A percentile compares a stretch with the other conserved stretches of the same genome.
These are phyloP conservation scores for Colletotrichum cuscutae DNA, from an alignment of 2,329 filamentous ascomycete genomes.

Conservation along the genomic window DNA sequence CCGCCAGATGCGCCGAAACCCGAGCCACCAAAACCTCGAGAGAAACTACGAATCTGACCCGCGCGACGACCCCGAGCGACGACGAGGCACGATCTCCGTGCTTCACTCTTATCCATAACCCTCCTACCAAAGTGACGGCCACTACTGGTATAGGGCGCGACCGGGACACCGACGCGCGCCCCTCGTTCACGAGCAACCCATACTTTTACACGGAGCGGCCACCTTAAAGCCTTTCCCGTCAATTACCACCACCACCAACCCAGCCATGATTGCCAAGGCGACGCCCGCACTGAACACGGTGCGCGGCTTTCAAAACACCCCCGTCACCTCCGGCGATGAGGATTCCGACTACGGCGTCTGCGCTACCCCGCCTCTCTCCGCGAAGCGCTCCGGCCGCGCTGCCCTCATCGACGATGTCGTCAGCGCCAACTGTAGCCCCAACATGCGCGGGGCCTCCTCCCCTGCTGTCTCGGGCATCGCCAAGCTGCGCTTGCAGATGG, in stretches of 20 bases:
- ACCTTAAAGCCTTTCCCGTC: neutral
- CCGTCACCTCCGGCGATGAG: constrained; percentile 66
- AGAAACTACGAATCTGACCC: constrained; percentile 61
- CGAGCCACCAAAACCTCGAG: constrained; percentile 59
- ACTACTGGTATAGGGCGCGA: constrained; percentile 28
- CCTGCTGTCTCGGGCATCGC: constrained; percentile 79
- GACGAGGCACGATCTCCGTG: constrained; percentile 58
- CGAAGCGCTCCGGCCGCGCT: constrained; percentile 48
- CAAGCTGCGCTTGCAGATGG: constrained; percentile 83
- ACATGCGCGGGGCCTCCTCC: constrained; percentile 62
- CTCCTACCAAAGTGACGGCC: constrained; percentile 24
- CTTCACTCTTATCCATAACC: constrained; percentile 28
- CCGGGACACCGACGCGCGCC: constrained; percentile 31
- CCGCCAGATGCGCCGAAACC: constrained; percentile 65
- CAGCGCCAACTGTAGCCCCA: constrained; percentile 72
- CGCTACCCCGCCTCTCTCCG: constrained; percentile 33
- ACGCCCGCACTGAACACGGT: constrained; percentile 63
- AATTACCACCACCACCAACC: constrained; percentile 7
- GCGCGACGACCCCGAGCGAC: constrained; percentile 69
- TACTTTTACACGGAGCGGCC: constrained; percentile 33
- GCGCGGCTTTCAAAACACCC: constrained; percentile 67
- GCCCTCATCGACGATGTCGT: constrained; percentile 65
- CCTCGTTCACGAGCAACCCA: constrained; percentile 43
- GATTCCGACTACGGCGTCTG: constrained; percentile 60
- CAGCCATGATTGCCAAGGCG: constrained; percentile 57